These are phyloP conservation scores for Iberis amara DNA, from an alignment of 441 rosid genomes.

Conservation along the genomic window DNA sequence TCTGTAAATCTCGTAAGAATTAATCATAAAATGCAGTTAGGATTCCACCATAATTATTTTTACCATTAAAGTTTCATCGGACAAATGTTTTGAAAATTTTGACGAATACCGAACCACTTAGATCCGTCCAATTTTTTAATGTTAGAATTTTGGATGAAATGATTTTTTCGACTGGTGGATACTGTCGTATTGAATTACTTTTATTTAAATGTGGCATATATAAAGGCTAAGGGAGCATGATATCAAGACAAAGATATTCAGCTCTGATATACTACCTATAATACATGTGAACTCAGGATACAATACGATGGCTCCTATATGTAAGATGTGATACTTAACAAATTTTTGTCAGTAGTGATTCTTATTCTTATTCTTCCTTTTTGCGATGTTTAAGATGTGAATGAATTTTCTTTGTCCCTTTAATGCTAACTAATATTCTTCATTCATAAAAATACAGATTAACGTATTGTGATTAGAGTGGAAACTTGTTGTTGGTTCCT, in stretches of 20 bases:
- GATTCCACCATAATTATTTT: no score
- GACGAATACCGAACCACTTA: no score
- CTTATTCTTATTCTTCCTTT: constrained; percentile 13
- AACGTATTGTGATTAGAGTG: constrained; percentile 5
- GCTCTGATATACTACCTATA: neutral
- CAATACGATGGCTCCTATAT: constrained; percentile 17
- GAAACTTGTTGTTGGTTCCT: constrained; percentile 17
- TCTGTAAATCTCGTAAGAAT: no score
- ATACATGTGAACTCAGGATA: constrained; percentile 24
- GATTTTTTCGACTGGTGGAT: no score
- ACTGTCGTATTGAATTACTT: no score
- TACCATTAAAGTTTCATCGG: no score
- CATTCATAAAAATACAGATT: constrained; percentile 15
- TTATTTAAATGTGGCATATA: no score
- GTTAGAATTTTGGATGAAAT: no score
- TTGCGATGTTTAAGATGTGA: constrained; percentile 18
- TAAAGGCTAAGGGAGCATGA: constrained; percentile 25
- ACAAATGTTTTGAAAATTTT: no score
- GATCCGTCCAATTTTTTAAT: no score
- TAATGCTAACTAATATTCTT: constrained; percentile 17
- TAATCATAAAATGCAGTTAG: no score
- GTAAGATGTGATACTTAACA: constrained; percentile 24
- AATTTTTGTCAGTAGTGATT: neutral
- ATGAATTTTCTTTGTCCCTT: constrained; percentile 12
- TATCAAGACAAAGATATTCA: constrained; percentile 22